A percentile compares a stretch with the other conserved stretches of the same genome.
phyloP scores from a whole-genome alignment of 139 green algal species.

The Coelastrella sp. region DNA sequence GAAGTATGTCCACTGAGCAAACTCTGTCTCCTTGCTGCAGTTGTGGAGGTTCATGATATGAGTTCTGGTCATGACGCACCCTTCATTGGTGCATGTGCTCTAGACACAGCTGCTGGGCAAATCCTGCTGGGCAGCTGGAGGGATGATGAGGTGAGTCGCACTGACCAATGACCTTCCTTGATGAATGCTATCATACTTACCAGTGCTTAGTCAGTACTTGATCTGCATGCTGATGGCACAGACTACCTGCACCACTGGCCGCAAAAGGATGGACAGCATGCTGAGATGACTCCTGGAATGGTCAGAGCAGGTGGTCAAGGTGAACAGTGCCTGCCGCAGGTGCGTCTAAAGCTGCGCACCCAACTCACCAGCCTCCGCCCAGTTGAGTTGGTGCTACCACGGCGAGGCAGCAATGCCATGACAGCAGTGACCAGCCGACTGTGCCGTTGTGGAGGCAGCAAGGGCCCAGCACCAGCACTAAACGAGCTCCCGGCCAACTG shows the following conservation, averaged over 20 bases:
- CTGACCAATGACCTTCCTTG: neutral
- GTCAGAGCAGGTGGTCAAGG: neutral
- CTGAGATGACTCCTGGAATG: neutral
- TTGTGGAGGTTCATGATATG: slow-evolving; percentile 35
- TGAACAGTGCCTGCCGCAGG: neutral
- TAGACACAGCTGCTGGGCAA: slow-evolving; percentile 58
- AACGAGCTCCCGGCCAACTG: slow-evolving; percentile 36
- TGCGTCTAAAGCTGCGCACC: slow-evolving; percentile 66
- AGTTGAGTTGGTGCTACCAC: slow-evolving; percentile 86
- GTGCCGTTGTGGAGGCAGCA: slow-evolving; percentile 40
- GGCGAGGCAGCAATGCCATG: slow-evolving; percentile 44
- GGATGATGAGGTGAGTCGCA: slow-evolving; percentile 72
- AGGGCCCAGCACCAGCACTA: slow-evolving; percentile 18
- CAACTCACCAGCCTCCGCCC: slow-evolving; percentile 82
- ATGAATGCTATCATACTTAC: neutral
- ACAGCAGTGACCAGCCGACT: slow-evolving; percentile 49
- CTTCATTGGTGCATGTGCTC: slow-evolving; percentile 75
- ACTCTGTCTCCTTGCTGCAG: slow-evolving; percentile 12
- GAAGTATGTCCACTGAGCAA: no score
- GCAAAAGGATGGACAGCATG: no score
- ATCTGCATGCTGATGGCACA: no score
- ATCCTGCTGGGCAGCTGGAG: slow-evolving; percentile 55
- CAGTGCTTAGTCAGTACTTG: neutral
- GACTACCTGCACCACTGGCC: no score
- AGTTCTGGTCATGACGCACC: slow-evolving; percentile 17